Evolutionary conservation across 1,139 yeast genomes (phyloP).

Genomic region (Suhomyces maxii): DNA sequence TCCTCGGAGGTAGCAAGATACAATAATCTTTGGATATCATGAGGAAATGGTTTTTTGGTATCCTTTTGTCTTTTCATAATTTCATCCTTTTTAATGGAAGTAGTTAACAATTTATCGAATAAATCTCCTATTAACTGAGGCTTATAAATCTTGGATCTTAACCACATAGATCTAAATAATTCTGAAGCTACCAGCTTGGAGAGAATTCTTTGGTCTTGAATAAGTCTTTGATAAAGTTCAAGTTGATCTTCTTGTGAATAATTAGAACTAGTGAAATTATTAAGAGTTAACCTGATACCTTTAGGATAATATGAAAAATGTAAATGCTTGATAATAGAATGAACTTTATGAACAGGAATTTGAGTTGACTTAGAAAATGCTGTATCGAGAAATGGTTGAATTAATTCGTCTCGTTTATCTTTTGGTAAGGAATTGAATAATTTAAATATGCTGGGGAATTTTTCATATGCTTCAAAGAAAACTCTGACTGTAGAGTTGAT

Average conservation of each 20-base stretch:
- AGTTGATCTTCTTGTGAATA: neutral
- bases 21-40: slow-evolving; percentile 21
- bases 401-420: slow-evolving; percentile 1
- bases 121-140: slow-evolving; percentile 13
- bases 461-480: slow-evolving; percentile 1
- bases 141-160: slow-evolving; percentile 19
- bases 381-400: neutral
- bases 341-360: neutral
- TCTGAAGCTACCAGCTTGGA: slow-evolving; percentile 25
- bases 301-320: slow-evolving; percentile 5
- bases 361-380: neutral
- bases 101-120: slow-evolving; percentile 14
- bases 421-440: slow-evolving; percentile 2
- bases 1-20: slow-evolving; percentile 15
- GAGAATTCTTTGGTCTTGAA: slow-evolving; percentile 6
- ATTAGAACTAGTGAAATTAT: neutral
- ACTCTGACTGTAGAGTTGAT: slow-evolving; percentile 1
- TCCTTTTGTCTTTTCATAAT: slow-evolving; percentile 6
- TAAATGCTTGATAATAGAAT: slow-evolving; percentile 1
- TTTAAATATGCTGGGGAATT: slow-evolving; percentile 1
- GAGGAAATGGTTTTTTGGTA: slow-evolving; percentile 7
- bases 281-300: slow-evolving; percentile 1
- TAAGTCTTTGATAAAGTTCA: slow-evolving; percentile 4
- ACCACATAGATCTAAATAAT: slow-evolving; percentile 20
- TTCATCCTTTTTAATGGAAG: slow-evolving; percentile 8